Evolutionary conservation across 2,329 filamentous ascomycete species (phyloP), one percentile per base, ranked within the genome.

Genomic region (Alternaria sp.): DNA sequence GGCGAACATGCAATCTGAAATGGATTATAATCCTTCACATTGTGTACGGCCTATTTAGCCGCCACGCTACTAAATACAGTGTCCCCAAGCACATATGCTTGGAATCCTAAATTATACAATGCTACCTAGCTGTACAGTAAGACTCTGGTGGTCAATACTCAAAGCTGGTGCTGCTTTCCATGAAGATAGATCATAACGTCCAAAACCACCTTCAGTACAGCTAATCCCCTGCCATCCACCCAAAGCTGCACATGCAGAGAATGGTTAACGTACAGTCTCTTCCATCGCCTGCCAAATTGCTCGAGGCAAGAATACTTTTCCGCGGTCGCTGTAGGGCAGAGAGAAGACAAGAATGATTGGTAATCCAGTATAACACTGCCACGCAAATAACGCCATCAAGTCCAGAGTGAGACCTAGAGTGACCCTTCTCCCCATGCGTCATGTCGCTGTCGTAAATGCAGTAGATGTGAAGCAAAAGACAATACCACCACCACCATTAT

Each of bases 401-500:
- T 60, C 68, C 49, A 54, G 57, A 56, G 58, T 59, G 57, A 67
- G 57, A 66, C 68, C 63, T 50, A 63, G 62, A 60, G 60, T 64
- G 54, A 40, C 57, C 45, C 40, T 43, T 68, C 67, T 71, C 72
- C 49, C 54, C 72, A 74, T 78, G 73, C 72, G 71, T 78, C 73
- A 68, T 74, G 70, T 74, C 67, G 72, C 73, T 74, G 68, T 78
- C 73, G 70, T 78, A 78, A 77, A 78, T 78, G 75, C 74, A 74
- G 65, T 73, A 78, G 63, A 76, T 78, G 69, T 64, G 66, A 74
- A 72, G 66, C 67, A 70, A 69, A 65, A 65, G 61, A 62, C 54
- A 60, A 63, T 43, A 61, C 45, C 48, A 49, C 57, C 50, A 36
- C 57, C 45, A 36, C 54, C 45, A 40, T 45, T 45, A 60, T 59